Percentiles rank a stretch among this genome's conserved stretches.
These are phyloP conservation scores for Populus hybrid DNA, from an alignment of 441 rosid genomes.

Conservation along the genomic window DNA sequence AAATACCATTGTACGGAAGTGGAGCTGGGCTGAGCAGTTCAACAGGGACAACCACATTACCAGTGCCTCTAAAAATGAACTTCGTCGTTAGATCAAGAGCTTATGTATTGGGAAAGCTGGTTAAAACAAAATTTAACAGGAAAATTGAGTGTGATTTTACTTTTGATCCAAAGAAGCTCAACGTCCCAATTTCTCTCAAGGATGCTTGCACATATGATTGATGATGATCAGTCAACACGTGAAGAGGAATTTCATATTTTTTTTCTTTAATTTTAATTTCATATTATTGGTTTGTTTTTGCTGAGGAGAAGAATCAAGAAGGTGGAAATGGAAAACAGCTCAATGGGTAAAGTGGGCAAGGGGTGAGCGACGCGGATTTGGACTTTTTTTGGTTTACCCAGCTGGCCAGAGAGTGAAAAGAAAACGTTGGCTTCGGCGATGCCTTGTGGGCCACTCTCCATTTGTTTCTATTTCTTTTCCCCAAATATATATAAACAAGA, in stretches of 20 bases:
- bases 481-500: neutral
- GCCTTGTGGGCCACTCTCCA: conserved; percentile 4
- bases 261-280: neutral
- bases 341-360: conserved; percentile 44
- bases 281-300: neutral
- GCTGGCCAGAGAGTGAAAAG: conserved; percentile 27
- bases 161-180: conserved; percentile 60
- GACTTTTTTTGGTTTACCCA: conserved; percentile 37
- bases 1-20: conserved; percentile 83
- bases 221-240: neutral
- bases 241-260: neutral
- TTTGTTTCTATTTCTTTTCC: neutral
- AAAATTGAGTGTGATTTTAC: conserved; percentile 57
- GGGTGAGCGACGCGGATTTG: conserved; percentile 3
- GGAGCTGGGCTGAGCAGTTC: conserved; percentile 59
- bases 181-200: conserved; percentile 53
- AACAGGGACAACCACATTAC: conserved; percentile 41
- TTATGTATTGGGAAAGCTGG: conserved; percentile 82
- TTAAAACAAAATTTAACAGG: conserved; percentile 73
- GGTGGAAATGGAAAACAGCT: conserved; percentile 41
- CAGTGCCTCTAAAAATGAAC: conserved; percentile 56
- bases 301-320: neutral
- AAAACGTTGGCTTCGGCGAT: conserved; percentile 21
- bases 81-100: conserved; percentile 68
- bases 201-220: conserved; percentile 64